phyloP scores from a whole-genome alignment of 2,329 filamentous ascomycete species.

The Aspergillus texensis region DNA sequence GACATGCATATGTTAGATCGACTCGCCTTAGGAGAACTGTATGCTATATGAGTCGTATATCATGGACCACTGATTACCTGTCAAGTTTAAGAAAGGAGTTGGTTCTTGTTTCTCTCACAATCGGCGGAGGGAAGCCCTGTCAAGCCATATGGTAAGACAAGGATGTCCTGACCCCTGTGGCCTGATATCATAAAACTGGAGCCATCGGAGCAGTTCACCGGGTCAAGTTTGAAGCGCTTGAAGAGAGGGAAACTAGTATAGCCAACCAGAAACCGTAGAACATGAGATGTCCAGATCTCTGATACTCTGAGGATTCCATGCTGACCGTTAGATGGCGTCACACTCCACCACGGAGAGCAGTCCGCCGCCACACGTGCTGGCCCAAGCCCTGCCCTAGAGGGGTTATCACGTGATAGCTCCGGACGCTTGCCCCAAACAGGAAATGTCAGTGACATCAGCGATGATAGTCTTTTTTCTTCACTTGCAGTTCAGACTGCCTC shows the following conservation, averaged over 20 bases:
- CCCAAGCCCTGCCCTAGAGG: slow-evolving; percentile 5
- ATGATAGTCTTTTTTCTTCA: not conserved
- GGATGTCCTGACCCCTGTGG: not conserved
- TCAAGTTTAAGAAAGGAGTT: not conserved
- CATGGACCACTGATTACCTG: not conserved
- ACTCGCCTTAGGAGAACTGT: not conserved
- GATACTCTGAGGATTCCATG: not conserved
- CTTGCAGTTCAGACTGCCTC: not conserved
- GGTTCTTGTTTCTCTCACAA: no score
- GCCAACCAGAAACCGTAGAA: not conserved
- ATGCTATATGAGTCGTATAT: not conserved
- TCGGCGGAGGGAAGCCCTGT: not conserved
- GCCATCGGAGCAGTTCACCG: not conserved
- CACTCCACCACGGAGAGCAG: not conserved
- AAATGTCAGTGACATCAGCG: slow-evolving; percentile 11
- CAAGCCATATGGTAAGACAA: not conserved
- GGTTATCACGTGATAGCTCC: not conserved
- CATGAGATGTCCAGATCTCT: not conserved
- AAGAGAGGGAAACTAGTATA: not conserved
- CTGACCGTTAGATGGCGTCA: slow-evolving; percentile 1
- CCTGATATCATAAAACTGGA: slow-evolving; percentile 4
- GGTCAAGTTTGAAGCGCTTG: not conserved
- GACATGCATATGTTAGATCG: not conserved
- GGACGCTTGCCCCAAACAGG: not conserved
- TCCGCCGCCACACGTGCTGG: not conserved